phyloP scores from a whole-genome alignment of 2,329 filamentous ascomycete genomes.

The Colletotrichum lupini region DNA sequence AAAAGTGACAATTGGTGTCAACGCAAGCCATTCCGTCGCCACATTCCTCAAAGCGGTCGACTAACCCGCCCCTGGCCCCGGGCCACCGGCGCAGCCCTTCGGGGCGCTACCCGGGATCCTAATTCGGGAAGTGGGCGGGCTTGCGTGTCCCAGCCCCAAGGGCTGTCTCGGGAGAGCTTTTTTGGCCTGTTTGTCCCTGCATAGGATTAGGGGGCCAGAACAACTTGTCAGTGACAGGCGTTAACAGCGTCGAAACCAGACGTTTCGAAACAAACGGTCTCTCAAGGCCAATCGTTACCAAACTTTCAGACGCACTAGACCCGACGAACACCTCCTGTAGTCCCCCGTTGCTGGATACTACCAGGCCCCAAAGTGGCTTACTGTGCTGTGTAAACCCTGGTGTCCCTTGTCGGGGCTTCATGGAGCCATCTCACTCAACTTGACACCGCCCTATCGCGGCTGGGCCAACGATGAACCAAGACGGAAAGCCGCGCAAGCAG shows the following conservation, averaged over 20 bases:
- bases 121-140: conserved; percentile 31
- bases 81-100: conserved; percentile 16
- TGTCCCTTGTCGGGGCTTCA: not conserved
- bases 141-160: conserved; percentile 24
- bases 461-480: not conserved
- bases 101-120: conserved; percentile 18
- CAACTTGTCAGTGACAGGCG: not conserved
- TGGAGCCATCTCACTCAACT: conserved; percentile 23
- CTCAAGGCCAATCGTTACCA: conserved; percentile 15
- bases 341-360: not conserved
- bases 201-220: not conserved
- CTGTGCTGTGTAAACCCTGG: not conserved
- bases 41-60: conserved; percentile 11
- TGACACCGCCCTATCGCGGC: conserved; percentile 19
- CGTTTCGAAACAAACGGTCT: conserved; percentile 28
- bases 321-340: conserved; percentile 13
- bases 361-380: not conserved
- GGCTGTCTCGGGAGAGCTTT: not conserved
- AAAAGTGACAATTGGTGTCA: not conserved
- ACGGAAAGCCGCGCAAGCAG: conserved; percentile 22
- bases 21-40: conserved; percentile 5
- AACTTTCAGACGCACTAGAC: not conserved
- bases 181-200: not conserved
- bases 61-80: conserved; percentile 12
- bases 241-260: conserved; percentile 1